Conservation (phyloP, 2,329 filamentous ascomycete species). For the Fusarium dlaminii region DNA sequence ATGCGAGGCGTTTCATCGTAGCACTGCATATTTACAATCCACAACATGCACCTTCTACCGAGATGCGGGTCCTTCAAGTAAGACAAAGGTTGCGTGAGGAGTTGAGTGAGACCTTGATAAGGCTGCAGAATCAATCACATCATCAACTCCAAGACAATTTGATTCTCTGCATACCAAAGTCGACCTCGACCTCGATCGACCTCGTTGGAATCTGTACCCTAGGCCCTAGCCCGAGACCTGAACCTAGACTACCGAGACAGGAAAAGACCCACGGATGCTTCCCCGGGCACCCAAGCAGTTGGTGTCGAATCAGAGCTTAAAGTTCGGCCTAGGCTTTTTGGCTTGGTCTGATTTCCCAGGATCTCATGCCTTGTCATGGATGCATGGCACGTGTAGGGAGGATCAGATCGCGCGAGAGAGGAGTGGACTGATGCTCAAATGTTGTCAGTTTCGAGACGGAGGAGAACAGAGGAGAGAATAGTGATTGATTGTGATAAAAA, state of each 20-base stretch:
- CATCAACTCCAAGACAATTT: background rate
- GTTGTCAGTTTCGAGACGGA: background rate
- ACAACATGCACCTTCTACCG: background rate
- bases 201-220: slow-evolving; percentile 1
- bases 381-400: background rate
- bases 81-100: background rate
- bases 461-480: background rate
- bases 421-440: background rate
- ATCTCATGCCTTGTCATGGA: background rate
- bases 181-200: background rate
- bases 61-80: background rate
- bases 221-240: slow-evolving; percentile 10
- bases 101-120: background rate
- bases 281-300: slow-evolving; percentile 30
- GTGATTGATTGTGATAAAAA: background rate
- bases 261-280: slow-evolving; percentile 29
- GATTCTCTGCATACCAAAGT: background rate
- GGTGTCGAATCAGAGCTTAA: slow-evolving; percentile 30
- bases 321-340: background rate
- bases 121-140: slow-evolving; percentile 14
- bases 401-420: background rate
- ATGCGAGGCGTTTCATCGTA: background rate
- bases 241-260: slow-evolving; percentile 1
- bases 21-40: background rate
- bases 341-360: background rate